A percentile compares a stretch with the other conserved stretches of the same genome.
phyloP scores from a whole-genome alignment of 2,329 filamentous ascomycete genomes.

The Tricladium varicosporioides region DNA sequence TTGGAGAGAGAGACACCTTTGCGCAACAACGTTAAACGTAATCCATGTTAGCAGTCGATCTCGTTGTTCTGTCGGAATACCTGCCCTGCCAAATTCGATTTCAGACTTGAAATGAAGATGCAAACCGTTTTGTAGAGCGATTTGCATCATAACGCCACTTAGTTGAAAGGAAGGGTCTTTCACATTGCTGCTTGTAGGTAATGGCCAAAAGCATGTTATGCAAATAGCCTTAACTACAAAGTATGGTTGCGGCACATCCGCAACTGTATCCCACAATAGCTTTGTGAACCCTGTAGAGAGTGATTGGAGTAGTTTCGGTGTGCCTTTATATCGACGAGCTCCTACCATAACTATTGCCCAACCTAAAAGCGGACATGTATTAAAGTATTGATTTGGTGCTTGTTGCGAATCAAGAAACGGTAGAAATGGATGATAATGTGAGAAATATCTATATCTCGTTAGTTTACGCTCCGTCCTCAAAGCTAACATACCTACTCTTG shows the following conservation, averaged over 20 bases:
- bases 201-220: constrained; percentile 31
- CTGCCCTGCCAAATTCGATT: constrained; percentile 24
- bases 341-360: constrained; percentile 65
- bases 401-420: constrained; percentile 57
- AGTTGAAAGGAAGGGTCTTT: constrained; percentile 30
- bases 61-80: constrained; percentile 17
- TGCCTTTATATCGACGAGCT: constrained; percentile 55
- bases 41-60: constrained; percentile 67
- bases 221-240: constrained; percentile 27
- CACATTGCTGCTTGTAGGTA: constrained; percentile 26
- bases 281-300: constrained; percentile 17
- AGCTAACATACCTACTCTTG: constrained; percentile 35
- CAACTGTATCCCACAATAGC: constrained; percentile 22
- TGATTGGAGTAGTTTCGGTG: constrained; percentile 46
- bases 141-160: constrained; percentile 30
- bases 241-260: constrained; percentile 20
- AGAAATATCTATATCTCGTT: constrained; percentile 52
- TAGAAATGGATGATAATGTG: constrained; percentile 61
- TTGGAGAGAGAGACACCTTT: constrained; percentile 46
- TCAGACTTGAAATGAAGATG: constrained; percentile 26
- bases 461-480: constrained; percentile 32
- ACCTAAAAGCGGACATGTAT: constrained; percentile 61
- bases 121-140: constrained; percentile 29
- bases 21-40: constrained; percentile 65
- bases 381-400: constrained; percentile 55